Evolutionary conservation across 352 stramenopile species (phyloP), one percentile per base, ranked within the genome.

Genomic region (Pelagophyceae sp.): DNA sequence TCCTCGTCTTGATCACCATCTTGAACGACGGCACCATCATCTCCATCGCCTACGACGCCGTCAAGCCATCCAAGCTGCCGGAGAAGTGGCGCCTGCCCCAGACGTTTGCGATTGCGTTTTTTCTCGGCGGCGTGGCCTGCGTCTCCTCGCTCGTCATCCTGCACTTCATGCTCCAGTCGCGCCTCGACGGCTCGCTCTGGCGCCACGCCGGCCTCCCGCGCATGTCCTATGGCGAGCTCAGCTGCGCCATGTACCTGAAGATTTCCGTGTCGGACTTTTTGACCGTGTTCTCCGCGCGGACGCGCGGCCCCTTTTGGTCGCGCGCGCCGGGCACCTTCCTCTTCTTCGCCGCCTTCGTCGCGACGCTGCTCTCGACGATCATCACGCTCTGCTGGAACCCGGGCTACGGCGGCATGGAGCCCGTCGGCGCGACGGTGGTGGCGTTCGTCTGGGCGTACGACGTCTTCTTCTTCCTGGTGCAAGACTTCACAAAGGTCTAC

Each of bases 11-110:
- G n/a, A 95, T 98, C 78, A 95, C 92, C 64, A 87, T 98, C 45
- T 78, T 98, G 40, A 97, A 98, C 83, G 93, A 98, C 79, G 93
- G 90, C 38, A 96, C 92, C 37, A 91, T 98, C 64, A 96, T 97
- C 87, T 83, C 80, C 33, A 85, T 86, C 72, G 88, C 89, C 72
- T 91, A 95, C 72, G 91, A 97, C 83, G 89, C 92, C 69, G 89
- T 92, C 61, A 83, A 89, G 64, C 84, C 90, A 33, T 90, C 87
- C 11, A 87, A 85, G 50, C 80, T 81, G 27, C 88, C 91, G 3
- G 84, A 92, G 76, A 85, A 76, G 31, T 95, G 90, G 90, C 87
- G 90, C 76, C 72, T 93, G 65, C 80, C 82, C 11, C 86, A 90
- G 75, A 87, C 93, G 61, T 84, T 89, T 75, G 83, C 83, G 69